phyloP scores from a whole-genome alignment of 129 eudicot genomes.

The Sambucus nigra region DNA sequence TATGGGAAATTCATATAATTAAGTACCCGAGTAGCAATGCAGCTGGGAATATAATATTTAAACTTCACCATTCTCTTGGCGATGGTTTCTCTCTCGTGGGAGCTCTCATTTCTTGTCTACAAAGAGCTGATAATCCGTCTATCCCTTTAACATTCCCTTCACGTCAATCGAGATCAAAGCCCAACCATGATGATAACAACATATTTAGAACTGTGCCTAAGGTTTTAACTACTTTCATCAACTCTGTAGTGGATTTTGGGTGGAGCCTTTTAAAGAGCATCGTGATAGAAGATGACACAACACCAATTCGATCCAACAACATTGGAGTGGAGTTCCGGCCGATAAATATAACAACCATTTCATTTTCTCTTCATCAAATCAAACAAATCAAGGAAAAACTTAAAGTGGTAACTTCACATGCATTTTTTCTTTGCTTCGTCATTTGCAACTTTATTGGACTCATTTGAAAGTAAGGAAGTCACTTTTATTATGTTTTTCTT shows the following conservation, averaged over 20 bases:
- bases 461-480: too few species aligned
- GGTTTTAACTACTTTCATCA: neutral
- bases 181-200: neutral
- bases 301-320: slow-evolving; percentile 34
- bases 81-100: slow-evolving; percentile 50
- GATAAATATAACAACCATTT: slow-evolving; percentile 11
- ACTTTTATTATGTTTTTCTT: too few species aligned
- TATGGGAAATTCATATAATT: slow-evolving; percentile 43
- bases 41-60: slow-evolving; percentile 26
- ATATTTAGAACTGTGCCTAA: slow-evolving; percentile 6
- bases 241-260: slow-evolving; percentile 25
- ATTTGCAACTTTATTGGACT: too few species aligned
- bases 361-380: slow-evolving; percentile 32
- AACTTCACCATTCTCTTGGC: slow-evolving; percentile 48
- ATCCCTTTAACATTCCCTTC: slow-evolving; percentile 26
- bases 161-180: neutral
- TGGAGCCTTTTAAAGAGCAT: slow-evolving; percentile 32
- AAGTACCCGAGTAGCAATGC: slow-evolving; percentile 38
- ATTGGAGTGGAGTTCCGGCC: slow-evolving; percentile 32
- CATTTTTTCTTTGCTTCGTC: too few species aligned
- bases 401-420: slow-evolving; percentile 19
- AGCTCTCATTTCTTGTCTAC: slow-evolving; percentile 39
- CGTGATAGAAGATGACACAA: slow-evolving; percentile 22
- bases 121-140: slow-evolving; percentile 33
- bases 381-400: slow-evolving; percentile 31